Conservation (phyloP, 2,329 filamentous ascomycete species). For the Gnomoniopsis smithogilvyi region DNA sequence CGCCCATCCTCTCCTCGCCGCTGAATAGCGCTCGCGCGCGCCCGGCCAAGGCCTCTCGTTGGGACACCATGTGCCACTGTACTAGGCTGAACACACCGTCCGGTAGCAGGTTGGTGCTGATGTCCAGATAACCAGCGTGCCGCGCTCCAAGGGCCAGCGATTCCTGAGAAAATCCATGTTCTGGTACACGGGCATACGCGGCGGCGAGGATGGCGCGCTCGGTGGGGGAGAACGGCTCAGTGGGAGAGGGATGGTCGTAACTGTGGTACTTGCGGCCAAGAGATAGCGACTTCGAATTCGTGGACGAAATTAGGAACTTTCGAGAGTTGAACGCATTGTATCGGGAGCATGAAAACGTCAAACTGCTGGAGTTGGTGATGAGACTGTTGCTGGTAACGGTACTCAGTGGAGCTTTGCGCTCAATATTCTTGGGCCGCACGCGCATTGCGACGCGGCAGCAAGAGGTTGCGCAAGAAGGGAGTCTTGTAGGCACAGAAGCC, state of each 20-base stretch:
- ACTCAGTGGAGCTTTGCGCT: slow-evolving; percentile 16
- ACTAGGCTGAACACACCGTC: slow-evolving; percentile 80
- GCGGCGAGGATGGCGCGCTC: slow-evolving; percentile 78
- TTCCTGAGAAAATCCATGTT: slow-evolving; percentile 75
- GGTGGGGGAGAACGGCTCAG: slow-evolving; percentile 60
- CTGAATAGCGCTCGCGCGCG: slow-evolving; percentile 38
- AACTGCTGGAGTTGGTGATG: neutral
- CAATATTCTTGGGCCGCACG: neutral
- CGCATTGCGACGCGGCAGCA: slow-evolving; percentile 5
- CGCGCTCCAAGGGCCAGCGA: slow-evolving; percentile 75
- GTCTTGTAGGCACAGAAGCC: slow-evolving; percentile 5
- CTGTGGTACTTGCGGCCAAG: slow-evolving; percentile 62
- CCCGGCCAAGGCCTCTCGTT: slow-evolving; percentile 57
- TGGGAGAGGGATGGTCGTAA: slow-evolving; percentile 60
- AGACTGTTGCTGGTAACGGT: neutral
- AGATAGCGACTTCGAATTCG: neutral
- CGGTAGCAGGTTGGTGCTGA: slow-evolving; percentile 78
- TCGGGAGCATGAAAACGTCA: neutral
- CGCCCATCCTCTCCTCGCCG: slow-evolving; percentile 34
- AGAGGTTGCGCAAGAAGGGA: slow-evolving; percentile 1
- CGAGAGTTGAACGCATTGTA: neutral
- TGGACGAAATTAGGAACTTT: slow-evolving; percentile 10
- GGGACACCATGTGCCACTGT: slow-evolving; percentile 68
- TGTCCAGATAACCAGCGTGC: slow-evolving; percentile 82
- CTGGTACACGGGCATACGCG: slow-evolving; percentile 75